Evolutionary conservation across 768 basidiomycete species (phyloP), one percentile per base, ranked within the genome.

Genomic region (Agrocybe praecox): DNA sequence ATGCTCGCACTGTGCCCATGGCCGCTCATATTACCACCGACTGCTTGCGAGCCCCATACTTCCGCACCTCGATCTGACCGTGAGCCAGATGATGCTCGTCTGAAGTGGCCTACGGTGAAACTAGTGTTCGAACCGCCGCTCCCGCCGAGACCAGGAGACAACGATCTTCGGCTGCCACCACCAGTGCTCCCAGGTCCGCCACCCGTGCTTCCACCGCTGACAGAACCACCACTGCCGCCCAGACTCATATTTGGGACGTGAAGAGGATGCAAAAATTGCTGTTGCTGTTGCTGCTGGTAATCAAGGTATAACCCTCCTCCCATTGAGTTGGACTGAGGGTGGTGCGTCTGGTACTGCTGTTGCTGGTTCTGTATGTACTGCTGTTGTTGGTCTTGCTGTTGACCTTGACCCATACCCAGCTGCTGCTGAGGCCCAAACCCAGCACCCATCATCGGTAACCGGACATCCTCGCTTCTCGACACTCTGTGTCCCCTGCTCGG

Each of bases 401-500:
- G 48, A 18, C 33, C 26, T 8, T 18, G 24, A 18, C 40, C 32
- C 29, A 23, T 22, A 43, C 46, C 46, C 24, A 32, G 52, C 24
- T 47, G 53, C 10, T 49, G 26, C 58, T 54, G 54, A 18, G 43
- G 52, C 22, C 50, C 23, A 44, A 26, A 29, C 49, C 49, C 51
- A 40, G 18, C 51, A 3, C 53, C 48, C 17, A 56, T 46, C 5
- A 56, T 42, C 12, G 64, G 62, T 15, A 58, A 49, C 49, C 69
- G 45, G 7, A 87, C 74, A 64, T 89, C 89, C 68, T 90, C 89
- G 40, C 83, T 85, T 59, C 86, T 84, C 29, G 80, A 81, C 18
- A 77, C 76, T 15, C 88, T 76, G 62, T 77, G 74, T 50, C 82
- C 80, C 14, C 71, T 67, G 8, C 69, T 66, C 18, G 75, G 71